phyloP scores from a whole-genome alignment of 2,329 filamentous ascomycete genomes.

The Cercospora zeina region DNA sequence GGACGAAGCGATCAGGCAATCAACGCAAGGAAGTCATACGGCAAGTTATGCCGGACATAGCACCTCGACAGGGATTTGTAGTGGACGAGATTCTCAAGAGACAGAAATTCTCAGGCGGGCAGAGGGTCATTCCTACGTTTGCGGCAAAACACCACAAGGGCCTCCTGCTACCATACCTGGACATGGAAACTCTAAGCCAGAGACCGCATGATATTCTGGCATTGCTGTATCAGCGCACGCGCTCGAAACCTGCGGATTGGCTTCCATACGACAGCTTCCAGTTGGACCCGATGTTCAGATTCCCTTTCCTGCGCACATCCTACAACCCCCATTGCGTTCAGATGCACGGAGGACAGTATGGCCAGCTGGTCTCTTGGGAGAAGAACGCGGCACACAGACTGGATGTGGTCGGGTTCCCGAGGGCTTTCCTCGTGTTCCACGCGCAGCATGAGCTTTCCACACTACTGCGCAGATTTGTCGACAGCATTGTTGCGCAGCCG shows the following conservation, averaged over 20 bases:
- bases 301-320: background rate
- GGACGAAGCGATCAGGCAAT: conserved; percentile 16
- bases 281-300: conserved; percentile 1
- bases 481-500: conserved; percentile 3
- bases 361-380: conserved; percentile 27
- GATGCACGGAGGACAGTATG: conserved; percentile 20
- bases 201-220: conserved; percentile 17
- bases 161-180: conserved; percentile 24
- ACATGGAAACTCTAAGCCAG: conserved; percentile 19
- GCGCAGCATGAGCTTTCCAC: conserved; percentile 27
- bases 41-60: conserved; percentile 23
- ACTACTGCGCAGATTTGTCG: conserved; percentile 24
- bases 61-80: conserved; percentile 2
- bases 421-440: conserved; percentile 28
- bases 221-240: conserved; percentile 24
- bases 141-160: background rate
- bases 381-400: conserved; percentile 22
- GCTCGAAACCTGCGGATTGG: conserved; percentile 19
- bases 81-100: background rate
- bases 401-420: conserved; percentile 32
- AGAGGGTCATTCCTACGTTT: background rate
- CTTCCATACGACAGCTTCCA: conserved; percentile 22
- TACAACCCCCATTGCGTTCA: conserved; percentile 24
- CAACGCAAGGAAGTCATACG: conserved; percentile 19
- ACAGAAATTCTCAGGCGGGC: background rate